Conservation (phyloP, 1,284 basidiomycete species). For the Omphalotus olearius region DNA sequence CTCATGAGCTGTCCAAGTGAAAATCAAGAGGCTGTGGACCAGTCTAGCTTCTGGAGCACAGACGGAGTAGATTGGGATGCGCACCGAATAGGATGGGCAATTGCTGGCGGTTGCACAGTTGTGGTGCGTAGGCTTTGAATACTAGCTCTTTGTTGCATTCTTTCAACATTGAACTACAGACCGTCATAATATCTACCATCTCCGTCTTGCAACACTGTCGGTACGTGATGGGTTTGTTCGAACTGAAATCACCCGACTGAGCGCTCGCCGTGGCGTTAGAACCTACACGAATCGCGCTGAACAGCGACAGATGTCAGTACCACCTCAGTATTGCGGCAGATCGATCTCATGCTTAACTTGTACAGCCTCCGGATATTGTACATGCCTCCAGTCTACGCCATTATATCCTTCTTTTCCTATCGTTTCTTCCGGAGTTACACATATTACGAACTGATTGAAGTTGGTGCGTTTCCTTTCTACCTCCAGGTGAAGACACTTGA, state of each 20-base stretch:
- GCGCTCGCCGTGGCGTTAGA: constrained; percentile 27
- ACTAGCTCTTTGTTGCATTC: neutral
- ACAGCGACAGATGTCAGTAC: constrained; percentile 70
- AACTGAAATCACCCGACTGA: neutral
- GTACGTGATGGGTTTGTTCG: constrained; percentile 32
- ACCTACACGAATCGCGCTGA: constrained; percentile 64
- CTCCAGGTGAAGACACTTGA: constrained; percentile 3
- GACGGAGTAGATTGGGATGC: constrained; percentile 48
- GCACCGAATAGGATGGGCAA: constrained; percentile 72
- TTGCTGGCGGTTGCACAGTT: constrained; percentile 61
- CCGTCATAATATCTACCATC: constrained; percentile 53
- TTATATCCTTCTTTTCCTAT: constrained; percentile 87
- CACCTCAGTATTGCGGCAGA: neutral
- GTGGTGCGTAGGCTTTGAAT: constrained; percentile 40
- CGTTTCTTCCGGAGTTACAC: constrained; percentile 79
- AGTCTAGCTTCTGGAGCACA: constrained; percentile 56
- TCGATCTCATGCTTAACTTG: constrained; percentile 11
- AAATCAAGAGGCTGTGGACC: constrained; percentile 48
- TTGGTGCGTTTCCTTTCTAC: constrained; percentile 40
- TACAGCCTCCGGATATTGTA: constrained; percentile 68
- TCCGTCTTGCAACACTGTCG: constrained; percentile 56
- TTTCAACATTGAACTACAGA: constrained; percentile 34
- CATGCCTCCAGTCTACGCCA: constrained; percentile 78
- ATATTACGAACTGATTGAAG: constrained; percentile 76
- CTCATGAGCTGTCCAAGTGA: constrained; percentile 40